Evolutionary conservation across 73 alveolate species (phyloP), one percentile per base, ranked within the genome.

Genomic region (Paramecium tetraurelia): DNA sequence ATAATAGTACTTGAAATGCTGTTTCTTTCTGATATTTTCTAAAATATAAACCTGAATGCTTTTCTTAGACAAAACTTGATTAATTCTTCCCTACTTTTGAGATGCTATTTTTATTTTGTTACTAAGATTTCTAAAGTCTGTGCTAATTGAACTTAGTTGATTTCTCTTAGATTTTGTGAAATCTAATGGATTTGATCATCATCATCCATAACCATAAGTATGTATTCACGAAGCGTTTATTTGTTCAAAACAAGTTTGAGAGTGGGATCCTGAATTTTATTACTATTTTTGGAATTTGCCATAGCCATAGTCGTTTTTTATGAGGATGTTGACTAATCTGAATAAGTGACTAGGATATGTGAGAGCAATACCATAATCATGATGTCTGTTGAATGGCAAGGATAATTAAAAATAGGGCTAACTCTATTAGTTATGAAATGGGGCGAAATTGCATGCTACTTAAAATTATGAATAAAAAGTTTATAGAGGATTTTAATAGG

Each of bases 1-100:
- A 31, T 16, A 31, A 68, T 11, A 27, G 21, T 68, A 68, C 84
- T 68, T 68, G 40, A 31, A 68, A 33, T 31, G 10, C 14, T 27
- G 46, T 68, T 68, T 68, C 22, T 33, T 33, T 68, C 50, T 68
- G 40, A 68, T 68, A 68, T 68, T 12, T 18, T 68, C 22, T 68
- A 33, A 9, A 72, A 72, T 20, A 72, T 40, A 38, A 36, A 72
- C 86, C 86, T 72, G 16, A 72, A 36, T 29, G 86, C 86, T 24
- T 72, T 72, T 72, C 86, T 72, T 12, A 72, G 68, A 43, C 86
- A 72, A 72, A 36, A 72, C 40, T 72, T 72, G 18, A 72, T 72
- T 18, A 72, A 72, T 38, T 72, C 86, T 43, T 72, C 86, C 38
- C 86, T 31, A 38, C 86, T 72, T 36, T 72, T 72, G 58, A 38